Percentiles rank a stretch among this genome's conserved stretches.
Evolutionary conservation across 345 rosid genomes (phyloP).

Genomic region (Corchorus capsularis): DNA sequence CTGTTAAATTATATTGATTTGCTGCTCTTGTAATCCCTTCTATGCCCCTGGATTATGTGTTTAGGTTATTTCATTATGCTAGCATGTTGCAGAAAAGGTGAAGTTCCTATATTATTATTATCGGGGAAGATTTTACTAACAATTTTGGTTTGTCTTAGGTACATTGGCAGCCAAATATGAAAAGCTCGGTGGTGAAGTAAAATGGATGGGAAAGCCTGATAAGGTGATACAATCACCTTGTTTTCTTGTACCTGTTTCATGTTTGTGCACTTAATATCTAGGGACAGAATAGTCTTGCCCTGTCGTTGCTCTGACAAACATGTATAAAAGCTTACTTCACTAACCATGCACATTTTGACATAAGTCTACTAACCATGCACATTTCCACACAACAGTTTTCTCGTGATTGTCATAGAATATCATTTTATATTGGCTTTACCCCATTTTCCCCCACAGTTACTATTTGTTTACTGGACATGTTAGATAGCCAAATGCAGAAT

Average conservation of each 20-base stretch:
- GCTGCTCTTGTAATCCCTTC: too few relatives aligned
- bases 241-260: background rate
- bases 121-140: background rate
- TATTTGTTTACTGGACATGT: background rate
- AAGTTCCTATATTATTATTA: background rate
- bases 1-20: too few relatives aligned
- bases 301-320: constrained; percentile 3
- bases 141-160: constrained; percentile 37
- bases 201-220: constrained; percentile 97
- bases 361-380: background rate
- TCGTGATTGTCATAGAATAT: background rate
- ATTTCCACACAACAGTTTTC: background rate
- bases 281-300: background rate
- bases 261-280: background rate
- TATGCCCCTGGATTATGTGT: too few relatives aligned
- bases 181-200: constrained; percentile 89
- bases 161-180: constrained; percentile 84
- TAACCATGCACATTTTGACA: background rate
- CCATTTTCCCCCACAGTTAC: background rate
- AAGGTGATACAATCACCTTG: constrained; percentile 48
- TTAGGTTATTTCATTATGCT: too few relatives aligned
- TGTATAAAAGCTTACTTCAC: background rate
- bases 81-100: too few relatives aligned
- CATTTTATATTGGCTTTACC: background rate
- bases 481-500: background rate